Conservation (phyloP, 768 basidiomycete species). For the Leccinum imitatum region DNA sequence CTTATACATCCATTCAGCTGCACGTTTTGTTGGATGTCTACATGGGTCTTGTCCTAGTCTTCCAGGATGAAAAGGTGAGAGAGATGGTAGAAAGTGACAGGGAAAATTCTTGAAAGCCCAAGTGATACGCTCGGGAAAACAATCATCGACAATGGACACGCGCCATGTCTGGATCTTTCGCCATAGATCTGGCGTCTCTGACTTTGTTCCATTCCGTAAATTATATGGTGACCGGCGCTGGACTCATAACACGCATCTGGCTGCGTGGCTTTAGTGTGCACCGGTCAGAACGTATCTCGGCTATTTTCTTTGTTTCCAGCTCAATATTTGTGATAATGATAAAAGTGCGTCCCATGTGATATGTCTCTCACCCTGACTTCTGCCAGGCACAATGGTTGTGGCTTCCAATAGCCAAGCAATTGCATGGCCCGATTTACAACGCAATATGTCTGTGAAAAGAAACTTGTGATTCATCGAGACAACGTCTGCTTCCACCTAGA, state of each 20-base stretch:
- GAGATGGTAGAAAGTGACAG: not conserved
- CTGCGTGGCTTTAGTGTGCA: not conserved
- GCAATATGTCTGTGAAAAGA: not conserved
- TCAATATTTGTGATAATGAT: not conserved
- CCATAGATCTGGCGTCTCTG: not conserved
- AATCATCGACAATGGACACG: not conserved
- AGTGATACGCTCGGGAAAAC: not conserved
- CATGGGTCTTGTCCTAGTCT: not conserved
- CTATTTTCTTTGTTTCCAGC: not conserved
- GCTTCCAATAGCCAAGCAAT: not conserved
- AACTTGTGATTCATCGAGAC: not conserved
- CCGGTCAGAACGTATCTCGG: not conserved
- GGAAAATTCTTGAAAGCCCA: not conserved
- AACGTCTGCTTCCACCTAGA: not conserved
- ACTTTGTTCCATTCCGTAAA: not conserved
- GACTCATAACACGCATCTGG: not conserved
- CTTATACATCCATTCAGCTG: not conserved
- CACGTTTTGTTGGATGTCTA: not conserved
- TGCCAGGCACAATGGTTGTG: not conserved
- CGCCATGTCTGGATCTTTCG: not conserved
- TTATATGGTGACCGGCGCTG: not conserved
- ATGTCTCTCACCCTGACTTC: not conserved
- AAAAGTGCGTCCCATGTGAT: not conserved
- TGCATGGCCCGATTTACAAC: not conserved
- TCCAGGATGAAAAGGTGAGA: not conserved